Conservation (phyloP, 345 rosid species). For the Eucalyptus shirleyi region DNA sequence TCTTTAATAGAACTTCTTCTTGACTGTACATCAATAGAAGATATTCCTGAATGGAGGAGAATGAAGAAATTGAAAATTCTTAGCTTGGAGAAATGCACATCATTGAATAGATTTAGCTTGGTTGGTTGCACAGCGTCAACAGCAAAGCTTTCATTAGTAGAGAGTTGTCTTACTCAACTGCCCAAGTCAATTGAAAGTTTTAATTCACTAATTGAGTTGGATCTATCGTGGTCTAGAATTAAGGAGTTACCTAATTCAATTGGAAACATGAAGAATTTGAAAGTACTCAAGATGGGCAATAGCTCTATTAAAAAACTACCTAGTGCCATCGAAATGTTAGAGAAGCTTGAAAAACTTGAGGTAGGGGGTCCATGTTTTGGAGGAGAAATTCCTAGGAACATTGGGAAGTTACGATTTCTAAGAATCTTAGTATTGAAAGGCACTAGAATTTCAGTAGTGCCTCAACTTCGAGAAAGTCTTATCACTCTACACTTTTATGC, state of each 20-base stretch:
- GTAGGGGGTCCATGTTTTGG: neutral
- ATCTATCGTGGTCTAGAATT: too few species aligned
- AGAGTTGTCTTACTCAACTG: too few species aligned
- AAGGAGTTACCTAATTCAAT: neutral
- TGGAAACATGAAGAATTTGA: neutral
- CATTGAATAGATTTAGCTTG: neutral
- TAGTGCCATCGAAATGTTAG: neutral
- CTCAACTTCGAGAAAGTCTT: neutral
- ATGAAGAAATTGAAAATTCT: neutral
- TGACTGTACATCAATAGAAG: neutral
- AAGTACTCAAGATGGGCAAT: neutral
- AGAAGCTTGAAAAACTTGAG: neutral
- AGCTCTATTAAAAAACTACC: neutral
- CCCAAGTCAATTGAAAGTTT: too few species aligned
- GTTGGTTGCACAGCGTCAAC: too few species aligned
- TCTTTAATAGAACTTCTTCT: neutral
- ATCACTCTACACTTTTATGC: neutral
- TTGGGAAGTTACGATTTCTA: neutral
- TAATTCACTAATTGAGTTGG: too few species aligned
- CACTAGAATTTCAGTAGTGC: neutral
- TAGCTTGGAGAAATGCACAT: neutral
- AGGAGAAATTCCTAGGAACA: neutral
- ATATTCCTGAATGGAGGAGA: neutral
- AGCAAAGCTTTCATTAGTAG: too few species aligned
- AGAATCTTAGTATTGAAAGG: neutral